phyloP scores from a whole-genome alignment of 495 filamentous ascomycete genomes.

The Aspergillus nidulans region DNA sequence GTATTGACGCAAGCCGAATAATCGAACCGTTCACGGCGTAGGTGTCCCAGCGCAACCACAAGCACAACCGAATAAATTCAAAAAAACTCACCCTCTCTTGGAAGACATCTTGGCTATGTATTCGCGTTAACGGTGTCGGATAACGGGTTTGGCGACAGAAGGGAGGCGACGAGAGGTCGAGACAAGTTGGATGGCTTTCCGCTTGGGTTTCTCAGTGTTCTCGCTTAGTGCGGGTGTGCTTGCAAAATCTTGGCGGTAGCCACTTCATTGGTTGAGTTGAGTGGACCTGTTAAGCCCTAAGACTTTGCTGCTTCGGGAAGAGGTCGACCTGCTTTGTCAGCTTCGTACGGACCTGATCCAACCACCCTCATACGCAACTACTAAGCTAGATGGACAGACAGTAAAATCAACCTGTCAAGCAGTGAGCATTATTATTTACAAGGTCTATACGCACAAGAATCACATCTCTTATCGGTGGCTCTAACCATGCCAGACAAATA shows the following conservation, averaged over 20 bases:
- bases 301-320: conserved; percentile 28
- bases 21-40: background rate
- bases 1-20: background rate
- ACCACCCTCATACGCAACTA: too few species aligned
- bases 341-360: too few species aligned
- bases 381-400: too few species aligned
- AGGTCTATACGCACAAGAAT: too few species aligned
- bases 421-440: too few species aligned
- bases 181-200: conserved; percentile 13
- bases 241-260: conserved; percentile 41
- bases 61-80: background rate
- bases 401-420: too few species aligned
- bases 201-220: conserved; percentile 31
- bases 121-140: conserved; percentile 38
- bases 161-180: conserved; percentile 22
- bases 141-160: conserved; percentile 35
- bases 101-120: conserved; percentile 55
- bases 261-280: conserved; percentile 23
- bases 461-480: too few species aligned
- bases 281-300: conserved; percentile 30
- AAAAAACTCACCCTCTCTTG: conserved; percentile 49
- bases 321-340: background rate
- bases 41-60: background rate
- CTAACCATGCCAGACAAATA: too few species aligned
- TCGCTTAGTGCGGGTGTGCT: conserved; percentile 46